Evolutionary conservation across 2,329 filamentous ascomycete species (phyloP).

Genomic region (Sclerotinia minor): DNA sequence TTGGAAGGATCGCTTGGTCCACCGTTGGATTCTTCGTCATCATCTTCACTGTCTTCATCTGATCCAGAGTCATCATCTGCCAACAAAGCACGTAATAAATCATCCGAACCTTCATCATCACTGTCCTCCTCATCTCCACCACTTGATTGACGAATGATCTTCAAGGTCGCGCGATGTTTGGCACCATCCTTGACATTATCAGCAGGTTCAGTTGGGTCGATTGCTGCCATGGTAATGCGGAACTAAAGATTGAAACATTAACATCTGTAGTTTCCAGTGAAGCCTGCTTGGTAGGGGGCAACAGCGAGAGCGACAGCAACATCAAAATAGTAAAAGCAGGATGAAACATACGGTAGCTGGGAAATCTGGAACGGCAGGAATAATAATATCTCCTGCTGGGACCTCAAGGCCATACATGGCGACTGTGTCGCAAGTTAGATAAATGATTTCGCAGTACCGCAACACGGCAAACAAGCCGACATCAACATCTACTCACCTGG

Average conservation of each 20-base stretch:
- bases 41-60: constrained; percentile 51
- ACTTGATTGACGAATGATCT: constrained; percentile 76
- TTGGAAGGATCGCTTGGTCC: constrained; percentile 90
- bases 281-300: neutral
- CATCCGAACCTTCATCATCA: constrained; percentile 50
- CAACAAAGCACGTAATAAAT: constrained; percentile 52
- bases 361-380: constrained; percentile 76
- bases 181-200: constrained; percentile 60
- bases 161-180: constrained; percentile 79
- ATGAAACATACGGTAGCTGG: constrained; percentile 73
- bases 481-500: constrained; percentile 43
- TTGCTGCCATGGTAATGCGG: constrained; percentile 96
- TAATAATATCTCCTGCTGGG: constrained; percentile 77
- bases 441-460: constrained; percentile 6
- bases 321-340: neutral
- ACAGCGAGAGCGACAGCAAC: neutral
- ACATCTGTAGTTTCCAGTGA: constrained; percentile 15
- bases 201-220: constrained; percentile 80
- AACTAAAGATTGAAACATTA: constrained; percentile 58
- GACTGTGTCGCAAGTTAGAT: constrained; percentile 51
- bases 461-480: constrained; percentile 8
- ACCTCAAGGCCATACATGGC: constrained; percentile 92
- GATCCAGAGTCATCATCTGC: constrained; percentile 54
- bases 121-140: constrained; percentile 62
- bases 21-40: constrained; percentile 77